Percentiles rank a stretch among this genome's conserved stretches.
These are phyloP conservation scores for Cyberlindnera veronae DNA, from an alignment of 805 yeast species.

Conservation along the genomic window DNA sequence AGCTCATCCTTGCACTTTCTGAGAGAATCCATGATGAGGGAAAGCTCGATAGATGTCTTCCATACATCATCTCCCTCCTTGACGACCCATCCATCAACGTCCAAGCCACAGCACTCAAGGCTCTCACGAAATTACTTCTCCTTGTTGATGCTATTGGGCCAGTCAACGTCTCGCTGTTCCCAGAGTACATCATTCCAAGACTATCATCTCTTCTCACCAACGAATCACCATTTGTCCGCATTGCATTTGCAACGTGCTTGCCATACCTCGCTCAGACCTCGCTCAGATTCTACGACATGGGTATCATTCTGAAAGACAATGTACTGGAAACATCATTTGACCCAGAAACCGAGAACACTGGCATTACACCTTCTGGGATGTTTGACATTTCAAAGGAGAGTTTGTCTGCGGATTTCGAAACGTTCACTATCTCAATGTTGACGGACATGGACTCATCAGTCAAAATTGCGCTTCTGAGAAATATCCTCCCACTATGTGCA, in stretches of 20 bases:
- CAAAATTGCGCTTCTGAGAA: slow-evolving; percentile 61
- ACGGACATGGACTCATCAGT: slow-evolving; percentile 69
- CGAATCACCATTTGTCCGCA: slow-evolving; percentile 48
- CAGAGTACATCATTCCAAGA: slow-evolving; percentile 80
- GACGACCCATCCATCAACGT: slow-evolving; percentile 68
- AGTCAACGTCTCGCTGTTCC: slow-evolving; percentile 69
- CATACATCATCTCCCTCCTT: slow-evolving; percentile 68
- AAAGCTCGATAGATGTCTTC: slow-evolving; percentile 81
- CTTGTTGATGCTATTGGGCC: slow-evolving; percentile 66
- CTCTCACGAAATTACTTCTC: slow-evolving; percentile 62
- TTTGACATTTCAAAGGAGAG: slow-evolving; percentile 40
- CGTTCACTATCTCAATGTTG: slow-evolving; percentile 57
- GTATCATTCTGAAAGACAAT: slow-evolving; percentile 43
- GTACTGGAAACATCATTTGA: slow-evolving; percentile 35
- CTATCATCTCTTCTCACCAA: slow-evolving; percentile 42
- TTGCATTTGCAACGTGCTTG: slow-evolving; percentile 67
- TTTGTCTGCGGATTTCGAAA: slow-evolving; percentile 56
- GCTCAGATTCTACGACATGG: slow-evolving; percentile 58
- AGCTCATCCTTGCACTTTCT: slow-evolving; percentile 68
- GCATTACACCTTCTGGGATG: slow-evolving; percentile 31
- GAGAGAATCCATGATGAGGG: slow-evolving; percentile 78
- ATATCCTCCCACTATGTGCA: slow-evolving; percentile 73
- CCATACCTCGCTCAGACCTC: slow-evolving; percentile 71
- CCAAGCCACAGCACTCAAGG: slow-evolving; percentile 59
- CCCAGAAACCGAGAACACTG: slow-evolving; percentile 43